These are phyloP conservation scores for Aspergillus kassunensis DNA, from an alignment of 495 filamentous ascomycete genomes.

Conservation along the genomic window DNA sequence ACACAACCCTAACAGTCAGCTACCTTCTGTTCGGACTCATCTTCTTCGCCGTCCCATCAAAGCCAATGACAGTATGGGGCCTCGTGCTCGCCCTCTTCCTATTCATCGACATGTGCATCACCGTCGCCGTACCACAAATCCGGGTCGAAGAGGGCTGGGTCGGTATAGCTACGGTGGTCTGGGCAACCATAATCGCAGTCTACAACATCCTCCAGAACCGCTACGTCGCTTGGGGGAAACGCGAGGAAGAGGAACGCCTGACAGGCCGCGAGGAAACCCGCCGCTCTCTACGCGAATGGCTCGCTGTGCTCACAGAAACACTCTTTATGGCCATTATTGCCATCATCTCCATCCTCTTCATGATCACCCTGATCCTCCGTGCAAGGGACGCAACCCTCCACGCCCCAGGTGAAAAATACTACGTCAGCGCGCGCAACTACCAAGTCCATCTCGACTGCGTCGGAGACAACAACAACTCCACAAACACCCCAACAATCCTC, in stretches of 20 bases:
- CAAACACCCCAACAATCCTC: slow-evolving; percentile 63
- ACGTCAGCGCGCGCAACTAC: slow-evolving; percentile 77
- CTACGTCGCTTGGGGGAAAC: slow-evolving; percentile 86
- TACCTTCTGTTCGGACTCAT: slow-evolving; percentile 73
- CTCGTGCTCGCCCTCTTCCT: slow-evolving; percentile 66
- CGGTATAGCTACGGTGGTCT: slow-evolving; percentile 78
- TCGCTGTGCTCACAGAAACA: slow-evolving; percentile 71
- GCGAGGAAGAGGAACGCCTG: slow-evolving; percentile 84
- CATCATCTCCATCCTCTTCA: slow-evolving; percentile 65
- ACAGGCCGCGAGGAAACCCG: slow-evolving; percentile 88
- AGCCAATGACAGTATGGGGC: slow-evolving; percentile 65
- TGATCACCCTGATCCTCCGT: slow-evolving; percentile 72
- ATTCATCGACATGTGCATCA: slow-evolving; percentile 72
- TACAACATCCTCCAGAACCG: slow-evolving; percentile 62
- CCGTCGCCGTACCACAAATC: slow-evolving; percentile 65
- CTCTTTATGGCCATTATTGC: slow-evolving; percentile 63
- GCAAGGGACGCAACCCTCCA: slow-evolving; percentile 68
- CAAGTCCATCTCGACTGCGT: slow-evolving; percentile 80
- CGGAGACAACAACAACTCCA: slow-evolving; percentile 52
- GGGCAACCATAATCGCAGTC: slow-evolving; percentile 60
- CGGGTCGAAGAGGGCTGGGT: slow-evolving; percentile 86
- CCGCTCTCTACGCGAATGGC: slow-evolving; percentile 77
- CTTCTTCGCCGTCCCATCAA: slow-evolving; percentile 82
- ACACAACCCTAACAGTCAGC: slow-evolving; percentile 65
- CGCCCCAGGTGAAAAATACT: slow-evolving; percentile 67